Base-by-base conservation (phyloP, 768 basidiomycete species). In the Gymnopilus dilepis region DNA sequence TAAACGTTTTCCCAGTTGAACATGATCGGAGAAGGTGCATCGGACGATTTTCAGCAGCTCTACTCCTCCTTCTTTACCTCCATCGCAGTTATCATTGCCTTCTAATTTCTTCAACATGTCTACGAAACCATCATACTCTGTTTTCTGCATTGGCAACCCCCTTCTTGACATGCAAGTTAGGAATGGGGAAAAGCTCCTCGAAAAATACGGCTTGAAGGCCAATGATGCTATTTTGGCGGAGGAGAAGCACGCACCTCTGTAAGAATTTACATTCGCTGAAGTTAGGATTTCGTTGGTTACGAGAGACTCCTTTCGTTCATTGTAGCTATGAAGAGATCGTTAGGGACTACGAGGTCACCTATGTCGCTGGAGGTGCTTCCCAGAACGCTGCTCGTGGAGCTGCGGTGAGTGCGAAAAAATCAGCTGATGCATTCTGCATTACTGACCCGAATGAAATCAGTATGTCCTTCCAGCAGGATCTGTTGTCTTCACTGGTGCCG, bases 351-450 rank as follows among this genome's bases (percentile, higher is more conserved):
- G 69, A 90, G 62, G 85, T 94, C 54, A 89, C 88, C 53, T 99
- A 95, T 70, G 96, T 99, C 56, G 97, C 97, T 56, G 97, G 97
- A 62, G 97, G 97, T 69, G 97, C 97, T 28, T 87, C 94, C 28
- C 97, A 99, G 76, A 99, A 99, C 72, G 87, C 96, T 70, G 96
- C 97, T 59, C 92, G 97, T 52, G 96, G 89, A 65, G 97, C 97
- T 67, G 95, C 97, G 45, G 97, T 97, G 75, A 62, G 94, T 78
- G 24, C 37, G 40, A 22, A 28, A 13, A 11, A 37, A 47, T 28
- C 43, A 28, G 6, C 17, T 41, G n/a, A 13, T 3, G 37, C 28
- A 24, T 40, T 21, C 24, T 24, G 30, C 26, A 22, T 33, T 50
- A 37, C 31, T 54, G 56, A 54, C 47, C 56, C 63, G 11, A 60